phyloP scores from a whole-genome alignment of 2,329 filamentous ascomycete species.

The Coleophoma cylindrospora region DNA sequence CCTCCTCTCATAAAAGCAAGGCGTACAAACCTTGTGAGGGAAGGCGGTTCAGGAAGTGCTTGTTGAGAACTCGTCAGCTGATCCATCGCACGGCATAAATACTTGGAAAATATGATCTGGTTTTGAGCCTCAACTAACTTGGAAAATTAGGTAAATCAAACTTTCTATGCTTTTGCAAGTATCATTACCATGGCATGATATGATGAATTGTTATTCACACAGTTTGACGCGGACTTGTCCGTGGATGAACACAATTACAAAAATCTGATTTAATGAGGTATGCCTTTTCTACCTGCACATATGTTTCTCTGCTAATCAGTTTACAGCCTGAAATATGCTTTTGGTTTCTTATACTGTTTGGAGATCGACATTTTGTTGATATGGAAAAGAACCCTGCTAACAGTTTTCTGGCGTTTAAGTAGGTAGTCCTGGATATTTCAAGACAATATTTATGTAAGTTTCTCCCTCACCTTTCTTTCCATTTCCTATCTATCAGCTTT shows the following conservation, averaged over 20 bases:
- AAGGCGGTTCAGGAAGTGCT: slow-evolving; percentile 27
- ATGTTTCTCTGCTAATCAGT: slow-evolving; percentile 8
- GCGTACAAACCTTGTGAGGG: slow-evolving; percentile 34
- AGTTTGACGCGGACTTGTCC: slow-evolving; percentile 31
- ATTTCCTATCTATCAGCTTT: slow-evolving; percentile 14
- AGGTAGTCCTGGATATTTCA: too few relatives aligned
- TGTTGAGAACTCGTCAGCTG: slow-evolving; percentile 41
- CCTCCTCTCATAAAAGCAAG: slow-evolving; percentile 29
- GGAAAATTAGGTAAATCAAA: not conserved
- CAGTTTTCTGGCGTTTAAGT: not conserved
- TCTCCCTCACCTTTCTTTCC: not conserved
- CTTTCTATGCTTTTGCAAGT: not conserved
- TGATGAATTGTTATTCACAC: slow-evolving; percentile 38
- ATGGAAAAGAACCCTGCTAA: slow-evolving; percentile 13
- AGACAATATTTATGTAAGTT: slow-evolving; percentile 6
- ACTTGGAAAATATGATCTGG: slow-evolving; percentile 9
- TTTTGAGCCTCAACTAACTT: slow-evolving; percentile 11
- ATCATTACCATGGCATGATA: slow-evolving; percentile 22
- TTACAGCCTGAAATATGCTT: slow-evolving; percentile 26
- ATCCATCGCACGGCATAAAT: slow-evolving; percentile 20
- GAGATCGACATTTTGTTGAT: slow-evolving; percentile 2
- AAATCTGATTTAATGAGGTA: slow-evolving; percentile 43
- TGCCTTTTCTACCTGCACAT: slow-evolving; percentile 7
- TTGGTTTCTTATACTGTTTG: slow-evolving; percentile 16
- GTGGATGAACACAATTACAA: slow-evolving; percentile 30